Evolutionary conservation across 1,139 yeast species (phyloP), one percentile per base, ranked within the genome.

Genomic region (Yamadazyma spencermartinsiae): DNA sequence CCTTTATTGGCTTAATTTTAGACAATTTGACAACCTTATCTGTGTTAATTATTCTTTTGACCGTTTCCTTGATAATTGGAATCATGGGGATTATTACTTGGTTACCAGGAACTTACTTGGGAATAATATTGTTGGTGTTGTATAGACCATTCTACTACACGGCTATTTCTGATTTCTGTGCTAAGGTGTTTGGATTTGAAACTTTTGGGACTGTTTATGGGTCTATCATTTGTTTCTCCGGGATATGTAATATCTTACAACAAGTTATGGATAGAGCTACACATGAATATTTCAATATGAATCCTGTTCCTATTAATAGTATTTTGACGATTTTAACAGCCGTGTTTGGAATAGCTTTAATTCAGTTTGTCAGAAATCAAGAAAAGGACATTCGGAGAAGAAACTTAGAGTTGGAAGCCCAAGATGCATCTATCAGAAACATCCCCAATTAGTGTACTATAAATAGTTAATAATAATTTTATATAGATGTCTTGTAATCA

Each of bases 131-230:
- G 20, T 69, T 90, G 48, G 96, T 87, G n/a, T 68, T 86, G 1
- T 89, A 86, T 61, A 75, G 98, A 58, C 97, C 98, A 12, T 86
- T 89, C 55, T 88, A 86, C 56, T 90, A 89, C 61, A 89, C 98
- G 2, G 88, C 95, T 0, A 86, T 89, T 1, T 85, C 95, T 4
- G 97, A 90, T 60, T 87, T 82, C 56, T 79, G 90, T 56, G 95
- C 96, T 31, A 90, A 90, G 55, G 94, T 89, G 15, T 90, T 90
- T 66, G 98, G 98, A 0, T 89, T 86, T 60, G 85, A 80, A 41
- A 88, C 95, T 1, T 90, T 90, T 63, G 96, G 97, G 29, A 82
- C 90, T 1, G 80, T 89, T n/a, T 90, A 90, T 57, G 98, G 98
- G 0, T 68, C 90, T 9, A 75, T 88, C 52, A 86, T 88, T 53